Base-by-base conservation (phyloP, 352 stramenopile genomes). In the Pythium volutum region DNA sequence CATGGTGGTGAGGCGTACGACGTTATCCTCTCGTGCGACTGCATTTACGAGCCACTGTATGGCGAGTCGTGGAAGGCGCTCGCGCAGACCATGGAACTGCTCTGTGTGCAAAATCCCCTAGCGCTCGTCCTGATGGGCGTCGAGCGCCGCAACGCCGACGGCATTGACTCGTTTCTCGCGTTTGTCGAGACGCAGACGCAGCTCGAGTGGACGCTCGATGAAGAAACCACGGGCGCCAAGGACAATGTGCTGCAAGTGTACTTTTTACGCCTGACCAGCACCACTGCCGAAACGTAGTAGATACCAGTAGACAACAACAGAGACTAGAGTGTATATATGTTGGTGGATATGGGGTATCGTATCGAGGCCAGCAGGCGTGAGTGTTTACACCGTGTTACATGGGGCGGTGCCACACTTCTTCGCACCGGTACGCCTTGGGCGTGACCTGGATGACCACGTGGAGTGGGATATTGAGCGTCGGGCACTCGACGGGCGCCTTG, bases 391-490 rank as follows among this genome's bases (percentile, higher is more conserved):
- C n/a, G n/a, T 33, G 11, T 51, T 86, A 93, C 77, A 97, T 92
- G 27, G 87, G 88, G 26, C 80, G 80, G 50, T 96, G 88, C 88
- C 88, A 97, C 64, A 96, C 88, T 73, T 98, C 91, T 75, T 98
- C 95, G 60, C 92, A 89, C 65, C 95, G 86, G 74, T 98, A 98
- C 9, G 94, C 92, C 73, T 96, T 95, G 14, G 96, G 96, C 8
- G 86, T 97, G 41, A 99, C 77, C 74, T 98, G 83, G 74, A 98
- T 98, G 11, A 99, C 91, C 55, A 96, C 93, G 69, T 99, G 97
- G 51, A 97, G 72, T 11, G 90, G 90, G 56, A 97, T 95, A 70
- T 96, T 84, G 50, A 97, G 72, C 29, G 96, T 98, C 15, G 96
- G 95, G 60, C 94, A 97, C 65, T 97, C 84, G 57, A 93, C 79